phyloP scores from a whole-genome alignment of 2,329 filamentous ascomycete species.

The Colletotrichum musicola region DNA sequence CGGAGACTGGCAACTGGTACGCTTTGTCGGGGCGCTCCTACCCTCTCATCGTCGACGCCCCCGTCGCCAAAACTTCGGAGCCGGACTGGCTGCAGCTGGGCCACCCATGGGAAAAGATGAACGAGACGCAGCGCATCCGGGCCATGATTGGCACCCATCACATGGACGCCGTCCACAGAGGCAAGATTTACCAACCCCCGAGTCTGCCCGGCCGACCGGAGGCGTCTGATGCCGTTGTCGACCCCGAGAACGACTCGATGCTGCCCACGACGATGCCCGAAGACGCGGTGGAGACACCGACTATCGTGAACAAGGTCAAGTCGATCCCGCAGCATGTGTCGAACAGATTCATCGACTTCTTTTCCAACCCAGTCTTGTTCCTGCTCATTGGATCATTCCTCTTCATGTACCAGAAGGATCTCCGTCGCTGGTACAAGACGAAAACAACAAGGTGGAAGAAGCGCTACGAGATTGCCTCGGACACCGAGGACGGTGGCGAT shows the following conservation, averaged over 20 bases:
- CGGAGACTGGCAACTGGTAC: slow-evolving; percentile 90
- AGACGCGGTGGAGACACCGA: slow-evolving; percentile 50
- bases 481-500: slow-evolving; percentile 28
- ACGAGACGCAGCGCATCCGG: slow-evolving; percentile 64
- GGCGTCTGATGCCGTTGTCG: slow-evolving; percentile 45
- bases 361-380: slow-evolving; percentile 67
- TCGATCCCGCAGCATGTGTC: slow-evolving; percentile 63
- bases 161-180: slow-evolving; percentile 58
- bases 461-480: slow-evolving; percentile 44
- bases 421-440: slow-evolving; percentile 54
- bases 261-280: slow-evolving; percentile 45
- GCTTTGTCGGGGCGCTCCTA: slow-evolving; percentile 90
- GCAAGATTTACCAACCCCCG: slow-evolving; percentile 50
- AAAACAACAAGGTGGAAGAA: slow-evolving; percentile 41
- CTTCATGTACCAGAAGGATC: slow-evolving; percentile 60
- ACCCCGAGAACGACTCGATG: slow-evolving; percentile 50
- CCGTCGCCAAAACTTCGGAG: slow-evolving; percentile 58
- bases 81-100: slow-evolving; percentile 62
- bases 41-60: slow-evolving; percentile 82
- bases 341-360: slow-evolving; percentile 65
- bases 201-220: slow-evolving; percentile 52
- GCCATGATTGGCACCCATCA: slow-evolving; percentile 80
- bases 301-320: slow-evolving; percentile 64
- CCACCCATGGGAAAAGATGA: slow-evolving; percentile 55
- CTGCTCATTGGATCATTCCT: slow-evolving; percentile 58